phyloP scores from a whole-genome alignment of 2,329 filamentous ascomycete genomes.

The Conoideocrella luteorostrata region DNA sequence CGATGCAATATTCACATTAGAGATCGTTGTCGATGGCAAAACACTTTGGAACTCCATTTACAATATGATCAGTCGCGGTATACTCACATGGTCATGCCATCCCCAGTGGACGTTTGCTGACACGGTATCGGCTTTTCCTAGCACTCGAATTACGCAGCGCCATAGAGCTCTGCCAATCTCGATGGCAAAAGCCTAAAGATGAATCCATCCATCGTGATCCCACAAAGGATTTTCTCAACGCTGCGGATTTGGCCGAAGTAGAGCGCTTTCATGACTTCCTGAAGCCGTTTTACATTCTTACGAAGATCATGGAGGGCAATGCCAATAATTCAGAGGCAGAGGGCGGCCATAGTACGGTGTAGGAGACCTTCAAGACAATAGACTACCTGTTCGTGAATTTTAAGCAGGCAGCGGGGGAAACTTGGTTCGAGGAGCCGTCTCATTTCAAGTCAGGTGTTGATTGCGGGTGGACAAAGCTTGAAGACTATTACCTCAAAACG shows the following conservation, averaged over 20 bases:
- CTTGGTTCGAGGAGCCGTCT: constrained; percentile 1
- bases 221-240: constrained; percentile 2
- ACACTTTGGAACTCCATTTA: constrained; percentile 5
- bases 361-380: constrained; percentile 5
- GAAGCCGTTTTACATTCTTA: constrained; percentile 1
- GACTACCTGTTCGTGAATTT: constrained; percentile 3
- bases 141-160: constrained; percentile 2
- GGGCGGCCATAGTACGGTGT: background rate
- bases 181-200: background rate
- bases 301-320: background rate
- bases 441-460: background rate
- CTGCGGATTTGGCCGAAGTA: constrained; percentile 3
- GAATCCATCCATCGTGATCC: background rate
- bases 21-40: too few species aligned
- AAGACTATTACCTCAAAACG: constrained; percentile 4
- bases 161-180: constrained; percentile 3
- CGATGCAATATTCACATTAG: too few species aligned
- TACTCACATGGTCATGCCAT: background rate
- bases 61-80: constrained; percentile 1
- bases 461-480: constrained; percentile 4
- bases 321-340: background rate
- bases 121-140: background rate
- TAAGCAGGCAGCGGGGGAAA: constrained; percentile 1
- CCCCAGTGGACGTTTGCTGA: background rate
- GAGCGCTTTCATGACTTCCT: constrained; percentile 3